phyloP scores from a whole-genome alignment of 345 rosid species.

The Brassica carinata region DNA sequence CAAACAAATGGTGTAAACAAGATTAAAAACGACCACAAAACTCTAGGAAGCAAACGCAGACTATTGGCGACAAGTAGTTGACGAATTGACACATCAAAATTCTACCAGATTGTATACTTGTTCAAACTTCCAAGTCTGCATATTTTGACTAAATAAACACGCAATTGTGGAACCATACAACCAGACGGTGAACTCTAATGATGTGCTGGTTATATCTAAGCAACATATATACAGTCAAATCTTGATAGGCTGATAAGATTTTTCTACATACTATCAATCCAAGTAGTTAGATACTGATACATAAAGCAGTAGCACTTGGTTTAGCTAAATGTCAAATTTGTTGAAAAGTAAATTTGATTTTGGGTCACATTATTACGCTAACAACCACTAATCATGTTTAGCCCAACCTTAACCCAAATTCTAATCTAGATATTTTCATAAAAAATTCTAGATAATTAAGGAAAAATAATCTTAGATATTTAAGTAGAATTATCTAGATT shows the following conservation, averaged over 20 bases:
- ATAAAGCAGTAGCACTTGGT: not conserved
- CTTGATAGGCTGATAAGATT: not conserved
- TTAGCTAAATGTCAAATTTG: not conserved
- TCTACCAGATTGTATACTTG: not conserved
- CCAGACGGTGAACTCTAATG: conserved; percentile 1
- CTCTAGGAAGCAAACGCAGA: not conserved
- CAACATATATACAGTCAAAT: conserved; percentile 2
- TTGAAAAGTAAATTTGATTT: not conserved
- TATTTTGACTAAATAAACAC: conserved; percentile 1
- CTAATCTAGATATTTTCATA: too few species aligned
- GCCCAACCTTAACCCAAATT: too few species aligned
- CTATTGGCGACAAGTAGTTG: conserved; percentile 4
- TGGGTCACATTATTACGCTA: too few species aligned
- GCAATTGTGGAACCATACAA: not conserved
- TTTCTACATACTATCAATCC: conserved; percentile 5
- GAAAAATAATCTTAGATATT: too few species aligned
- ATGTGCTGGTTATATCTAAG: conserved; percentile 3
- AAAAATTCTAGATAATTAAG: too few species aligned
- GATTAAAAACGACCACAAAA: not conserved
- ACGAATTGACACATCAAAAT: not conserved
- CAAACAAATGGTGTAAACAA: not conserved
- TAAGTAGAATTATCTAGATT: too few species aligned
- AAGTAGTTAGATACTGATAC: conserved; percentile 15
- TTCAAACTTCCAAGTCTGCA: not conserved
- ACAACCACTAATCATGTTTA: too few species aligned